Percentiles rank a stretch among this genome's conserved stretches.
These are phyloP conservation scores for Nitzschia palea DNA, from an alignment of 108 stramenopile genomes.

Conservation along the genomic window DNA sequence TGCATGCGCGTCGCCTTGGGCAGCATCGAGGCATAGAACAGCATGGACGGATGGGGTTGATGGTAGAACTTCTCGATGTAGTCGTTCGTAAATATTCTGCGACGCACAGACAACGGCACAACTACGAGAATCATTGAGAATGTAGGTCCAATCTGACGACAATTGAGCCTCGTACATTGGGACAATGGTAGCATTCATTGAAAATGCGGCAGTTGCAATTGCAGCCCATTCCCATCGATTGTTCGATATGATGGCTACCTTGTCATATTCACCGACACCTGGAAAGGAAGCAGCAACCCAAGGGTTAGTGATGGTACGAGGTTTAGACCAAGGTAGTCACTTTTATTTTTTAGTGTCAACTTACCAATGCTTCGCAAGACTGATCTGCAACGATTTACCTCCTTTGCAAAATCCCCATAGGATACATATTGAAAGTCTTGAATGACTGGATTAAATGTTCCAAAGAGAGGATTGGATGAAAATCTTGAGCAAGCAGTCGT, in stretches of 20 bases:
- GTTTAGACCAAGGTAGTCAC: neutral
- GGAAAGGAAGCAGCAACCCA: neutral
- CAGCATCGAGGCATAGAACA: conserved; percentile 74
- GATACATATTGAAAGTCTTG: conserved; percentile 69
- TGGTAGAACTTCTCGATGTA: conserved; percentile 58
- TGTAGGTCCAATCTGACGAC: conserved; percentile 91
- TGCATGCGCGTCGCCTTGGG: conserved; percentile 61
- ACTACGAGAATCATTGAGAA: conserved; percentile 87
- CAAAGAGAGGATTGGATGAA: conserved; percentile 61
- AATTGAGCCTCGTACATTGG: conserved; percentile 98
- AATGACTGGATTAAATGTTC: conserved; percentile 54
- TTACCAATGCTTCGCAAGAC: conserved; percentile 72
- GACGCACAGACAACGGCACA: conserved; percentile 72
- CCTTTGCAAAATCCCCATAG: conserved; percentile 60
- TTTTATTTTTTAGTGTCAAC: too few species aligned
- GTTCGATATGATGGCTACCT: conserved; percentile 82
- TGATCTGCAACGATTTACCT: conserved; percentile 57
- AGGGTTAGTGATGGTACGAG: neutral
- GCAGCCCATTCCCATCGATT: conserved; percentile 91
- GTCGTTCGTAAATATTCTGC: conserved; percentile 70
- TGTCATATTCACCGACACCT: conserved; percentile 58
- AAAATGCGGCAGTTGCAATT: conserved; percentile 77
- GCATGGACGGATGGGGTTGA: conserved; percentile 63
- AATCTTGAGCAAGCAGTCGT: conserved; percentile 52
- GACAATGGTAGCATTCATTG: conserved; percentile 87